A percentile compares a stretch with the other conserved stretches of the same genome.
Evolutionary conservation across 768 basidiomycete genomes (phyloP).

Genomic region (Phanerochaete sordida): DNA sequence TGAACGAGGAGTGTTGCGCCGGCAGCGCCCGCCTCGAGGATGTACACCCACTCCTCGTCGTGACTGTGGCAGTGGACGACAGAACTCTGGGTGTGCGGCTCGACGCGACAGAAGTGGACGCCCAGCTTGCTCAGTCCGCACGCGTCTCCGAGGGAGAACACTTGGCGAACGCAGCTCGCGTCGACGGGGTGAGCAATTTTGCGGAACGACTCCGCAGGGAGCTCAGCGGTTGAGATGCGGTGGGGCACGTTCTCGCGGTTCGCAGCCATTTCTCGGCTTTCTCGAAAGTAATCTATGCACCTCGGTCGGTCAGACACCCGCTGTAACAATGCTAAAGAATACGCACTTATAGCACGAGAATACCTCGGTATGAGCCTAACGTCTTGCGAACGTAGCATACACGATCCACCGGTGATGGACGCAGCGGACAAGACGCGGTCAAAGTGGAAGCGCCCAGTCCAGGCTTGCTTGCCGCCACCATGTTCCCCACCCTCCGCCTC

Average conservation of each 20-base stretch:
- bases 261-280: neutral
- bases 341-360: neutral
- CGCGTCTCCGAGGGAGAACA: slow-evolving; percentile 15
- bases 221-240: neutral
- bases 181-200: slow-evolving; percentile 10
- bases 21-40: slow-evolving; percentile 16
- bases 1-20: slow-evolving; percentile 9
- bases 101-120: slow-evolving; percentile 18
- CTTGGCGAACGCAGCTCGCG: slow-evolving; percentile 3
- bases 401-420: neutral
- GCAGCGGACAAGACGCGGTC: neutral
- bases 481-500: slow-evolving; percentile 32
- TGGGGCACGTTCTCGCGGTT: neutral
- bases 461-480: slow-evolving; percentile 10
- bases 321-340: neutral
- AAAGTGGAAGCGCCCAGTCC: neutral
- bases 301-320: neutral
- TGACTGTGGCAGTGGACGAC: slow-evolving; percentile 18
- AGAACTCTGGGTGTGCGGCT: slow-evolving; percentile 15
- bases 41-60: slow-evolving; percentile 22
- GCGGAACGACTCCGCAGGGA: neutral
- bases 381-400: no score
- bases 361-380: neutral
- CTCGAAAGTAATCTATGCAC: neutral
- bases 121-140: slow-evolving; percentile 18